Evolutionary conservation across 2,329 filamentous ascomycete species (phyloP).

Genomic region (Colletotrichum siamense): DNA sequence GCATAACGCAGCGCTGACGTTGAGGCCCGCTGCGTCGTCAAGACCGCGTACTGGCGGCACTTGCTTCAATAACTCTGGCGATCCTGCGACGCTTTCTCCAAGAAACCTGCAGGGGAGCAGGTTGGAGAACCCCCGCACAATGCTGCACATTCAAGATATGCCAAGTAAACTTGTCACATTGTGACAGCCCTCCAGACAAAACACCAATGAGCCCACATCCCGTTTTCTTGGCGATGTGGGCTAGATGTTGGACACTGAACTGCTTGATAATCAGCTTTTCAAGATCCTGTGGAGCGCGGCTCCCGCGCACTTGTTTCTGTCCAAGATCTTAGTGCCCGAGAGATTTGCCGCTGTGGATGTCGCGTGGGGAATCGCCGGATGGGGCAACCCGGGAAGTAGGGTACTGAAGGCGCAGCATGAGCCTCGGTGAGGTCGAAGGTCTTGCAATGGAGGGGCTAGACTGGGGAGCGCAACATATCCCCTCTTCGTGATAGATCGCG

Average conservation of each 20-base stretch:
- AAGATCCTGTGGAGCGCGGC: background rate
- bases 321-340: background rate
- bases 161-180: background rate
- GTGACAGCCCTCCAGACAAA: conserved; percentile 1
- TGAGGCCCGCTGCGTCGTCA: background rate
- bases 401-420: background rate
- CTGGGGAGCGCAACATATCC: background rate
- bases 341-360: background rate
- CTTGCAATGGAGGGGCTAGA: background rate
- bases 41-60: background rate
- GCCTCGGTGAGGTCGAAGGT: background rate
- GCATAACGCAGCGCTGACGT: background rate
- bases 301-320: background rate
- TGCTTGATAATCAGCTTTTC: background rate
- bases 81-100: background rate
- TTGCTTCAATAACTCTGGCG: background rate
- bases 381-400: background rate
- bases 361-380: background rate
- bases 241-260: background rate
- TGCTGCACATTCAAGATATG: background rate
- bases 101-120: background rate
- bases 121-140: background rate
- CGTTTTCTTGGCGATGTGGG: background rate
- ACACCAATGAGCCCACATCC: background rate
- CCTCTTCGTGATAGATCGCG: background rate